These are phyloP conservation scores for Agaricus sinodeliciosus DNA, from an alignment of 768 basidiomycete genomes.

Conservation along the genomic window DNA sequence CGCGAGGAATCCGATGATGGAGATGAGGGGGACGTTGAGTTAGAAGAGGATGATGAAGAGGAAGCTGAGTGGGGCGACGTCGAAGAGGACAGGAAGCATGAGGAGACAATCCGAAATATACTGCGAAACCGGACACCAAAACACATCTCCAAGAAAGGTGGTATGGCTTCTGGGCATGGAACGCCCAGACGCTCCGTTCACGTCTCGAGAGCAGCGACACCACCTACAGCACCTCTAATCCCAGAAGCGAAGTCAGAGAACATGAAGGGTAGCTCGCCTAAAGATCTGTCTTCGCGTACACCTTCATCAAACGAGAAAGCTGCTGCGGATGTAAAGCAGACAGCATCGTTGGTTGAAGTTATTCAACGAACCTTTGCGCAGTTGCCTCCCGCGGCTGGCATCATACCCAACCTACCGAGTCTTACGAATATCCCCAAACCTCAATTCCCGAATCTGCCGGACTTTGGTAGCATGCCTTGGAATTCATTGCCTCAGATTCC, in stretches of 20 bases:
- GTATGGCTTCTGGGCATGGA: conserved; percentile 12
- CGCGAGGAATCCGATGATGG: conserved; percentile 18
- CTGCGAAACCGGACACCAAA: conserved; percentile 26
- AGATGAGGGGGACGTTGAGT: conserved; percentile 39
- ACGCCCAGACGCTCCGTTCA: conserved; percentile 25
- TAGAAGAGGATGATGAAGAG: conserved; percentile 56
- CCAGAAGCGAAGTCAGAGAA: neutral
- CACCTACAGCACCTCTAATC: conserved; percentile 14
- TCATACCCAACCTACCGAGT: conserved; percentile 27
- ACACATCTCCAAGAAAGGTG: conserved; percentile 17
- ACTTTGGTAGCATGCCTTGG: conserved; percentile 43
- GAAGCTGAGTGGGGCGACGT: conserved; percentile 20
- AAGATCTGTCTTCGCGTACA: conserved; percentile 3
- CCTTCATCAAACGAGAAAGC: conserved; percentile 21
- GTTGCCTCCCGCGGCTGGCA: conserved; percentile 50
- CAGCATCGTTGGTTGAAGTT: conserved; percentile 56
- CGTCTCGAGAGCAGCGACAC: conserved; percentile 26
- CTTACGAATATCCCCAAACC: conserved; percentile 45
- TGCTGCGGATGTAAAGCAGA: conserved; percentile 37
- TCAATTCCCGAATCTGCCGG: conserved; percentile 58
- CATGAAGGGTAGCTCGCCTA: neutral
- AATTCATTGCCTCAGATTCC: conserved; percentile 59
- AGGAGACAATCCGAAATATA: conserved; percentile 28
- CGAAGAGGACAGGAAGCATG: conserved; percentile 12
- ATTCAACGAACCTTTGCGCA: conserved; percentile 70